Percentiles rank a stretch among this genome's conserved stretches.
phyloP scores from a whole-genome alignment of 1,139 yeast species.

The Schwanniomyces etchellsii region DNA sequence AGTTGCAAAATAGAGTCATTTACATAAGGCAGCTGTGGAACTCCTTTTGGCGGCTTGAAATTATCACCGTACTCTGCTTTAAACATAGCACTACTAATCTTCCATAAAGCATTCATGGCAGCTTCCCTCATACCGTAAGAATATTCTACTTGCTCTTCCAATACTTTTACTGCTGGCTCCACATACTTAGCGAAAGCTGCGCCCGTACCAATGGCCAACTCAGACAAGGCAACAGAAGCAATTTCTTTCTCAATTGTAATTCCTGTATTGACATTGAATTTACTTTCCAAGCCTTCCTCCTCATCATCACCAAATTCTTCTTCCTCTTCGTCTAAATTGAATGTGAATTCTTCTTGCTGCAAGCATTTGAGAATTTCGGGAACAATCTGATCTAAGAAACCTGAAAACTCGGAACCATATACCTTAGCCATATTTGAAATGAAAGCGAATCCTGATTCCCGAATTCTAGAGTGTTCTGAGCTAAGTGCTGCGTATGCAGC shows the following conservation, averaged over 20 bases:
- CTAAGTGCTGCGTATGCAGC: constrained; percentile 80
- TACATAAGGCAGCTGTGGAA: constrained; percentile 58
- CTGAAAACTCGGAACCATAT: constrained; percentile 84
- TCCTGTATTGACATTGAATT: constrained; percentile 86
- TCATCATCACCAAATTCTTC: constrained; percentile 33
- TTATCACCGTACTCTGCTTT: constrained; percentile 47
- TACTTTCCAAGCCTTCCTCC: constrained; percentile 61
- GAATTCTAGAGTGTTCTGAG: constrained; percentile 75
- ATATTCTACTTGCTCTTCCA: constrained; percentile 72
- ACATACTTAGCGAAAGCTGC: constrained; percentile 74
- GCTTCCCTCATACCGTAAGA: constrained; percentile 92
- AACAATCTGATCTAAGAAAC: constrained; percentile 74
- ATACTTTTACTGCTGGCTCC: constrained; percentile 60
- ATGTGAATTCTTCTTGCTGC: constrained; percentile 74
- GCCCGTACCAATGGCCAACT: constrained; percentile 83
- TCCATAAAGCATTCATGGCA: constrained; percentile 80
- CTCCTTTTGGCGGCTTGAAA: constrained; percentile 65
- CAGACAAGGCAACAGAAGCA: constrained; percentile 90
- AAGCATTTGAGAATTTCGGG: constrained; percentile 83
- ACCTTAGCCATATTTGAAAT: constrained; percentile 93
- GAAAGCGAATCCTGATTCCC: constrained; percentile 95
- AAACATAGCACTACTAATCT: constrained; percentile 69
- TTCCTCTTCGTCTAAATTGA: constrained; percentile 36
- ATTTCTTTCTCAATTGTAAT: constrained; percentile 95
- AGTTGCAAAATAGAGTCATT: constrained; percentile 54